Base-by-base conservation (phyloP, 1,139 yeast genomes). In the Geotrichum fermentans region DNA sequence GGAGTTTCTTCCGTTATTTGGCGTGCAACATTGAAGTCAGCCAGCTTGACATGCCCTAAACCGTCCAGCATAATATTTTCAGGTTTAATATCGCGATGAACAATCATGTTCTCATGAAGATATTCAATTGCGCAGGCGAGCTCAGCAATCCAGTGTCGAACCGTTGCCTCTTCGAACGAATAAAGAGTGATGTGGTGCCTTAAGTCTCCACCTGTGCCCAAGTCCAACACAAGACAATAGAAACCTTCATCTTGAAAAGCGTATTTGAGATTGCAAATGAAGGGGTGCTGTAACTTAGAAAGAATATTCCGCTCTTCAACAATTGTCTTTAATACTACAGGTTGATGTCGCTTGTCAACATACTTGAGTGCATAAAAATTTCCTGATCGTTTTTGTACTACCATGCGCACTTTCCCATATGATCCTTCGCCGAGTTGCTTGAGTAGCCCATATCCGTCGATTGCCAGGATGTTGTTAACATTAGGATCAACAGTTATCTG, bases 201-300 rank as follows among this genome's bases (percentile, higher is more conserved):
- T 37, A 88, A 66, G 63, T 88, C 96, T 7, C 97, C 97, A n/a
- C 96, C 96, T 36, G 83, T 84, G 52, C 86, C 76, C 60, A 83
- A 84, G 58, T 88, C 95, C 51, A 88, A 68, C 11, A 86, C 75
- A 49, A 88, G 67, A 62, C 84, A 88, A 39, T 86, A 74, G 61
- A 83, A 84, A 38, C 78, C 73, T 41, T 75, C 71, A 64, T 87
- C 96, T 66, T 87, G 96, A 57, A 88, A 83, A 1, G 96, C 90
- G 62, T 83, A 86, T 59, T 77, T 83, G 24, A 88, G 68, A 63
- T 83, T 85, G 40, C 88, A 95, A 49, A 88, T 83, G 56, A 86
- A 84, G 13, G 86, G 88, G 63, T 88, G 95, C 55, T 77, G 74
- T 30, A 82, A 71, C 33, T 71, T 71, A n/a, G 82, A 75, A 37